These are phyloP conservation scores for Solanum raphanifolium DNA, from an alignment of 257 asterid genomes.

Conservation along the genomic window DNA sequence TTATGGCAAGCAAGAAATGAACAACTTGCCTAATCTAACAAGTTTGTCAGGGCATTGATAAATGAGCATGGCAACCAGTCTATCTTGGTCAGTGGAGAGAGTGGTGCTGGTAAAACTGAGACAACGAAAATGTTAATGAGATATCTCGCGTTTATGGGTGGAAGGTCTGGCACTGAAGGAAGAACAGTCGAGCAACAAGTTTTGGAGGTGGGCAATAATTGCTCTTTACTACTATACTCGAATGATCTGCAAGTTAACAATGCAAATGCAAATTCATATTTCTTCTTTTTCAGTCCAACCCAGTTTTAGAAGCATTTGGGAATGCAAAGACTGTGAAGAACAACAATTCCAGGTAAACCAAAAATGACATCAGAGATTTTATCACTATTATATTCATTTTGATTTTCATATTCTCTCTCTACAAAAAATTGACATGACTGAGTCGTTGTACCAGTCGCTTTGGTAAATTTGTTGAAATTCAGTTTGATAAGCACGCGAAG, in stretches of 20 bases:
- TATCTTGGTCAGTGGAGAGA: conserved; percentile 94
- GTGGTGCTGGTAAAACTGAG: conserved; percentile 97
- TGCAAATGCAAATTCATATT: conserved; percentile 4
- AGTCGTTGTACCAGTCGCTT: conserved; percentile 75
- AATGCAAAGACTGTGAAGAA: conserved; percentile 92
- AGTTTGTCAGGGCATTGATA: conserved; percentile 53
- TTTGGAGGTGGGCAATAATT: conserved; percentile 55
- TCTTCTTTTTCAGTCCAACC: conserved; percentile 60
- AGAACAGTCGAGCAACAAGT: conserved; percentile 98
- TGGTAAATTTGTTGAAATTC: conserved; percentile 96
- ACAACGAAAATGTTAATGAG: conserved; percentile 95
- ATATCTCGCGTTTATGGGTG: conserved; percentile 97
- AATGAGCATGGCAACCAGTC: conserved; percentile 93
- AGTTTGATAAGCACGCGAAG: conserved; percentile 81
- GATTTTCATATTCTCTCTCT: conserved; percentile 1
- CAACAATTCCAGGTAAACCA: conserved; percentile 78
- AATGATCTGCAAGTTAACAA: background rate
- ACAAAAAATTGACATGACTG: conserved; percentile 34
- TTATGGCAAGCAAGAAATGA: background rate
- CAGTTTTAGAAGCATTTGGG: conserved; percentile 96
- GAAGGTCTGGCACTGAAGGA: conserved; percentile 80
- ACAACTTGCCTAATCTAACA: background rate
- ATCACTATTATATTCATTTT: background rate
- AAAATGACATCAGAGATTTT: background rate
- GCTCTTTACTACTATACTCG: background rate